Percentiles rank a stretch among this genome's conserved stretches.
These are phyloP conservation scores for Pelargonium fulgidum DNA, from an alignment of 441 rosid species.

Conservation along the genomic window DNA sequence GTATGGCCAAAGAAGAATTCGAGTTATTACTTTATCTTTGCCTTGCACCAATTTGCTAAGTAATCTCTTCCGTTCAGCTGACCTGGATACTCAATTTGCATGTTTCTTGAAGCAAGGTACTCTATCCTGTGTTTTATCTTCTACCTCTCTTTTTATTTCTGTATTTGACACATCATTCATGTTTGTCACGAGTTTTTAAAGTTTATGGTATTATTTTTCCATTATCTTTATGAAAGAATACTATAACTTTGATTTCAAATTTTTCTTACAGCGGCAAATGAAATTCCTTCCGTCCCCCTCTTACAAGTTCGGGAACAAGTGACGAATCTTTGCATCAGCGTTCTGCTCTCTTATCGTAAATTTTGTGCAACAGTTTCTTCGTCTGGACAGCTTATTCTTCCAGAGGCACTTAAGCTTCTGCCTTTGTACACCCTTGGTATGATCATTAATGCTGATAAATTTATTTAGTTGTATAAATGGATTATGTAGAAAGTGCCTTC, in stretches of 20 bases:
- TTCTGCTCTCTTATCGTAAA: constrained; percentile 83
- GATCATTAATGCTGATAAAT: constrained; percentile 14
- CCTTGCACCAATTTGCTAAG: constrained; percentile 84
- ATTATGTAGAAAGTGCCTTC: background rate
- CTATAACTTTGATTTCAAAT: background rate
- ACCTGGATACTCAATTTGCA: constrained; percentile 84
- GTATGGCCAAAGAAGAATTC: constrained; percentile 93
- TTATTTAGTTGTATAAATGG: too few species aligned
- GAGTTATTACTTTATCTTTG: constrained; percentile 77
- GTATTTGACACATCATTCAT: background rate
- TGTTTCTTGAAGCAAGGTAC: constrained; percentile 97
- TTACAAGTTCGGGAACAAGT: constrained; percentile 66
- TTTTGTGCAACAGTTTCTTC: constrained; percentile 96
- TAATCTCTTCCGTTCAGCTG: constrained; percentile 86
- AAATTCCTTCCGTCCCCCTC: constrained; percentile 66
- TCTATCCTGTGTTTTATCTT: constrained; percentile 13
- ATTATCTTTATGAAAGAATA: background rate
- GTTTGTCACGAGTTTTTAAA: constrained; percentile 8
- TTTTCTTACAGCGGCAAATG: constrained; percentile 60
- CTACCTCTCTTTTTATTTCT: constrained; percentile 13
- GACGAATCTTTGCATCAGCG: constrained; percentile 64
- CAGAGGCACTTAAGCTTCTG: constrained; percentile 96
- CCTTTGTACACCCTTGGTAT: constrained; percentile 92
- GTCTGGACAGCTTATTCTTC: constrained; percentile 95
- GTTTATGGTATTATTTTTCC: background rate